A percentile compares a stretch with the other conserved stretches of the same genome.
phyloP scores from a whole-genome alignment of 1,284 basidiomycete species.

The Boletus albobrunnescens region DNA sequence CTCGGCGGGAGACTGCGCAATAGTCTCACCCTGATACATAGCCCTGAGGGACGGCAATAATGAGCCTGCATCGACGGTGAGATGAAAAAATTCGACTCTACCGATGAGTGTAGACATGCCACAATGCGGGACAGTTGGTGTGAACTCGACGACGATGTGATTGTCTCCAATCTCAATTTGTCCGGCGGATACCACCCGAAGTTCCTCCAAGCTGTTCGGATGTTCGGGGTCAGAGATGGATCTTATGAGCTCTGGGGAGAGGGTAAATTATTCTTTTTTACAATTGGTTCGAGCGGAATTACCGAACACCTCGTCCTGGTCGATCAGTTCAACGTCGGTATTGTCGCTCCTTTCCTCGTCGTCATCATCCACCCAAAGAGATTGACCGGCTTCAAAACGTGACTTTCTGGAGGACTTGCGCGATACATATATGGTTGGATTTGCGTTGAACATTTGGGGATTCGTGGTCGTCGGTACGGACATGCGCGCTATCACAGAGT shows the following conservation, averaged over 20 bases:
- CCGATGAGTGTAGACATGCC: constrained; percentile 98
- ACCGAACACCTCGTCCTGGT: constrained; percentile 71
- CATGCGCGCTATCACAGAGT: too few relatives aligned
- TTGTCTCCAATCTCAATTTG: constrained; percentile 79
- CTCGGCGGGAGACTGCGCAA: constrained; percentile 86
- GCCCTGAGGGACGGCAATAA: constrained; percentile 47
- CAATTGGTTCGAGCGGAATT: constrained; percentile 10
- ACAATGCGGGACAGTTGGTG: constrained; percentile 97
- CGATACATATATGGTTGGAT: constrained; percentile 54
- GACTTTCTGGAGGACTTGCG: constrained; percentile 39
- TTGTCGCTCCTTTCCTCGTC: constrained; percentile 28
- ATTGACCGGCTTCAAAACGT: constrained; percentile 34
- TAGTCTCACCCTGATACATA: constrained; percentile 89
- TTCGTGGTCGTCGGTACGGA: constrained; percentile 35
- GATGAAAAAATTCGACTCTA: constrained; percentile 26
- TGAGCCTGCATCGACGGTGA: constrained; percentile 1
- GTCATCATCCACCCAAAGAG: constrained; percentile 51
- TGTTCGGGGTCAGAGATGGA: constrained; percentile 97
- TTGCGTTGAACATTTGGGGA: constrained; percentile 58
- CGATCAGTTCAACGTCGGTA: constrained; percentile 55
- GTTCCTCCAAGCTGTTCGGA: constrained; percentile 93
- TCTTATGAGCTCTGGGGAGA: constrained; percentile 74
- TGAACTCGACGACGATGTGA: constrained; percentile 83
- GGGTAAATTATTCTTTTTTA: background rate
- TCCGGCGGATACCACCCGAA: constrained; percentile 88